These are phyloP conservation scores for Aspergillus sclerotialis DNA, from an alignment of 2,329 filamentous ascomycete genomes.

Conservation along the genomic window DNA sequence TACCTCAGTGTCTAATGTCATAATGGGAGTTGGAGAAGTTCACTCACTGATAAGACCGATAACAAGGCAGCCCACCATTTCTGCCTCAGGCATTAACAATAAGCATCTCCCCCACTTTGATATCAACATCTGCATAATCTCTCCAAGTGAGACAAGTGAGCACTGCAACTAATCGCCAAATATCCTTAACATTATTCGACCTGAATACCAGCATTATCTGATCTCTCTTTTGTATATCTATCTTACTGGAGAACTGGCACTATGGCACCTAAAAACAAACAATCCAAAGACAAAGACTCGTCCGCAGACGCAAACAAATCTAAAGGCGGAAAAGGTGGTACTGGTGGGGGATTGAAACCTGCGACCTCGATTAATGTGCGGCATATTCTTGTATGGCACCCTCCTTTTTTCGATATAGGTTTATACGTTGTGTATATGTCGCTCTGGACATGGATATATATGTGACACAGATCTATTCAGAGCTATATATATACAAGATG, in stretches of 20 bases:
- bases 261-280: constrained; percentile 40
- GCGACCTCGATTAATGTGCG: constrained; percentile 59
- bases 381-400: constrained; percentile 50
- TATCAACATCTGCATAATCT: too few species aligned
- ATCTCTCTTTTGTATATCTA: too few species aligned
- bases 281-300: constrained; percentile 38
- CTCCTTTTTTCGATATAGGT: constrained; percentile 3
- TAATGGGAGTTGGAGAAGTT: too few species aligned
- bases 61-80: neutral
- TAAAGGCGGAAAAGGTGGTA: constrained; percentile 24
- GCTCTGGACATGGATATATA: too few species aligned
- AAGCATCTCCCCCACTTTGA: neutral
- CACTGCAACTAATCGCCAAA: too few species aligned
- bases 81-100: constrained; percentile 2
- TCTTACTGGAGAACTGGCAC: too few species aligned
- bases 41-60: constrained; percentile 1
- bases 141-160: too few species aligned
- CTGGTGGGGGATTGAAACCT: constrained; percentile 47
- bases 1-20: too few species aligned
- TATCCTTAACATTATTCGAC: too few species aligned
- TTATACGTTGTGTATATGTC: too few species aligned
- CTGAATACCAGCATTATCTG: too few species aligned
- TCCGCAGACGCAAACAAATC: constrained; percentile 24
- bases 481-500: neutral
- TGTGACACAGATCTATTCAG: too few species aligned